Percentiles rank a stretch among this genome's conserved stretches.
These are phyloP conservation scores for Cardiospermum halicacabum DNA, from an alignment of 345 rosid species.

Conservation along the genomic window DNA sequence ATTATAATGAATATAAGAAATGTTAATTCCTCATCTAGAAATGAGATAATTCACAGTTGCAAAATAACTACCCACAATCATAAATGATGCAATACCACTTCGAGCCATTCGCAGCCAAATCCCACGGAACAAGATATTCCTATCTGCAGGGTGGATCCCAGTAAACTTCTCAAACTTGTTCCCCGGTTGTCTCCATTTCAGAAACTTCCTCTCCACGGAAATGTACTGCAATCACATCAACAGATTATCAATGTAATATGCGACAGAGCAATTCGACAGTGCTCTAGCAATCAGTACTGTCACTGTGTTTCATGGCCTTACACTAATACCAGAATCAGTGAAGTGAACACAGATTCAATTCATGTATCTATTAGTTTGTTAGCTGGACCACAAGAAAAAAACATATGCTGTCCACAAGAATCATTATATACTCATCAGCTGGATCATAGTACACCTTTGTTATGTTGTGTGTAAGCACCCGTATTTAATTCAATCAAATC, in stretches of 20 bases:
- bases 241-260: not conserved
- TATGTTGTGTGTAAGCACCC: not conserved
- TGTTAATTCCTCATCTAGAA: conserved; percentile 23
- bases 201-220: conserved; percentile 65
- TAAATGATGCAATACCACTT: conserved; percentile 57
- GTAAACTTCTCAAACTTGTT: conserved; percentile 69
- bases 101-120: conserved; percentile 63
- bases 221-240: conserved; percentile 41
- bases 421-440: not conserved
- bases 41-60: conserved; percentile 41
- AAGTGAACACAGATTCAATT: not conserved
- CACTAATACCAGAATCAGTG: not conserved
- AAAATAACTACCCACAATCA: conserved; percentile 66
- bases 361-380: not conserved
- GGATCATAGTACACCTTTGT: not conserved
- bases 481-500: not conserved
- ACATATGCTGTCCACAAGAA: not conserved
- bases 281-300: not conserved
- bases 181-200: conserved; percentile 76
- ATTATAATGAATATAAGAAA: not conserved
- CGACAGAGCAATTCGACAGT: not conserved
- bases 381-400: not conserved
- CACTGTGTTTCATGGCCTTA: not conserved
- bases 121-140: conserved; percentile 63
- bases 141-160: conserved; percentile 93